phyloP scores from a whole-genome alignment of 345 rosid species.

The Citrus unshiu region DNA sequence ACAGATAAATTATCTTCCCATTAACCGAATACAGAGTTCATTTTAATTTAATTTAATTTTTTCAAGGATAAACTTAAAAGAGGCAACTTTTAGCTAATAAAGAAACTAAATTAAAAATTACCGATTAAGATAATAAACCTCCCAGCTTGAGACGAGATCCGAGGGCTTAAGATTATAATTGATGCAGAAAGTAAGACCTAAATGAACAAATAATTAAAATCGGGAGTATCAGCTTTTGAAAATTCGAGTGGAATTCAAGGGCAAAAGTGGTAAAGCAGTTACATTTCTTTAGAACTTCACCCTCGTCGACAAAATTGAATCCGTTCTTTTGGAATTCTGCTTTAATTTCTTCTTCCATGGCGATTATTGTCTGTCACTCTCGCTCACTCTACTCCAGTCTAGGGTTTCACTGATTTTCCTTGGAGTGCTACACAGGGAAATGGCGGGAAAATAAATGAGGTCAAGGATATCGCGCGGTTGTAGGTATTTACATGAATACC shows the following conservation, averaged over 20 bases:
- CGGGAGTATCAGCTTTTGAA: background rate
- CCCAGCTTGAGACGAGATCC: conserved; percentile 92
- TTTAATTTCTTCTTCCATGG: conserved; percentile 72
- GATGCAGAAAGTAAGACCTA: conserved; percentile 76
- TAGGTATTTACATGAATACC: background rate
- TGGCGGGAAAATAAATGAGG: conserved; percentile 54
- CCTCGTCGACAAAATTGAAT: conserved; percentile 56
- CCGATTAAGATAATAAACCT: conserved; percentile 84
- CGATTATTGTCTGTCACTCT: conserved; percentile 17
- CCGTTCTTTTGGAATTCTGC: conserved; percentile 60
- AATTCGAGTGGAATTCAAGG: background rate
- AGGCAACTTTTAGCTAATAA: background rate
- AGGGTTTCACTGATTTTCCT: conserved; percentile 34
- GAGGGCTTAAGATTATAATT: conserved; percentile 70
- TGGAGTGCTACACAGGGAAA: conserved; percentile 13
- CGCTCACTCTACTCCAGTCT: conserved; percentile 31
- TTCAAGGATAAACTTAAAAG: background rate
- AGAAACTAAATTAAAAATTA: conserved; percentile 11
- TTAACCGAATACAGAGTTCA: too few relatives aligned
- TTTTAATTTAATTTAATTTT: too few relatives aligned
- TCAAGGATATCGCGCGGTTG: background rate
- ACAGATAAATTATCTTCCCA: too few relatives aligned
- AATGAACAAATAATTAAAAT: background rate
- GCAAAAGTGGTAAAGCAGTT: conserved; percentile 1
- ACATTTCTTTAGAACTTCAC: conserved; percentile 72